Evolutionary conservation across 2,329 filamentous ascomycete species (phyloP).

Genomic region (Aspergillus persii): DNA sequence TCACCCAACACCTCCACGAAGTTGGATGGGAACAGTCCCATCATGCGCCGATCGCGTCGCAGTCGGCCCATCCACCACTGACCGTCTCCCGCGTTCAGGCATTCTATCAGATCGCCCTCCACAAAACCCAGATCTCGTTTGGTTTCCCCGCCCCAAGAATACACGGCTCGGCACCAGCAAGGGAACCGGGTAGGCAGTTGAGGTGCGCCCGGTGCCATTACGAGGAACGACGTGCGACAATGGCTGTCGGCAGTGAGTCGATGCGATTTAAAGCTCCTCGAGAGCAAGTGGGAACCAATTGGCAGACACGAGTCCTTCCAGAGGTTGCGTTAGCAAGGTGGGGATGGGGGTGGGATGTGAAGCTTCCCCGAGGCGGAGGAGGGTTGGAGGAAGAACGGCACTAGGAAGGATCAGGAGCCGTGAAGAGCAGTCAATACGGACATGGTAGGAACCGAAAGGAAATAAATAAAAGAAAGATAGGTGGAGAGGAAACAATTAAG

Average conservation of each 20-base stretch:
- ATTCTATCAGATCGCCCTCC: constrained; percentile 97
- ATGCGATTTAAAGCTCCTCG: not conserved
- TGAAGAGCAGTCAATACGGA: constrained; percentile 1
- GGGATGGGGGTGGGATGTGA: not conserved
- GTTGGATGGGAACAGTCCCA: constrained; percentile 94
- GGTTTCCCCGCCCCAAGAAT: constrained; percentile 93
- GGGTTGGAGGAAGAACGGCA: not conserved
- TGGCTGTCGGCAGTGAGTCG: not conserved
- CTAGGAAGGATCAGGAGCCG: constrained; percentile 8
- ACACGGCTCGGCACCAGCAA: constrained; percentile 87
- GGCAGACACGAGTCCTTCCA: not conserved
- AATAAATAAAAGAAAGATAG: not conserved
- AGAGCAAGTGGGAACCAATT: not conserved
- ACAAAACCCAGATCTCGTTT: constrained; percentile 95
- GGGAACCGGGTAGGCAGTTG: constrained; percentile 74
- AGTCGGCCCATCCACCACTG: constrained; percentile 97
- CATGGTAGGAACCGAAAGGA: constrained; percentile 4
- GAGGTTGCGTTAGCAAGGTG: not conserved
- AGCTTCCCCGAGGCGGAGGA: not conserved
- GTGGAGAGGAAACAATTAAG: constrained; percentile 7
- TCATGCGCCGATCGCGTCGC: constrained; percentile 82
- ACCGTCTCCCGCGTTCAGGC: constrained; percentile 93
- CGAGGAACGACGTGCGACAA: constrained; percentile 3
- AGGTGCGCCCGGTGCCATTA: constrained; percentile 48
- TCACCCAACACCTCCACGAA: constrained; percentile 90